Evolutionary conservation across 2,329 filamentous ascomycete genomes (phyloP).

Genomic region (Neofusicoccum sp.): DNA sequence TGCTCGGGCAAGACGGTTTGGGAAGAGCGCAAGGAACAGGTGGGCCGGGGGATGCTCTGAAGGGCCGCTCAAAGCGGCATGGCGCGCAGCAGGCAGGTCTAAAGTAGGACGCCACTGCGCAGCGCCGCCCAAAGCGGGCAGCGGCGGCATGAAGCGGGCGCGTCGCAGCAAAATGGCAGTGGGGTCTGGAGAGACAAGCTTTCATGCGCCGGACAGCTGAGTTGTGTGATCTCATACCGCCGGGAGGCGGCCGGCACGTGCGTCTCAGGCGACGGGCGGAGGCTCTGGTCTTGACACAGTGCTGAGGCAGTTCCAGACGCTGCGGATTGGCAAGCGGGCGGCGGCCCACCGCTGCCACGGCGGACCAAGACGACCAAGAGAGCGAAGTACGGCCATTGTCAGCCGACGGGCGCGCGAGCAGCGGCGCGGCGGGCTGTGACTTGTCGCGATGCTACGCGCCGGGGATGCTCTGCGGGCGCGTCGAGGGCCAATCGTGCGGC

Average conservation of each 20-base stretch:
- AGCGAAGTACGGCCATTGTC: conserved; percentile 7
- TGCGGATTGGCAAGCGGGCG: conserved; percentile 1
- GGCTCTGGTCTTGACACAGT: conserved; percentile 9
- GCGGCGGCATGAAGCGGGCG: conserved; percentile 12
- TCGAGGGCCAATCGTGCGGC: conserved; percentile 1
- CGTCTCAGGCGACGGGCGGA: neutral
- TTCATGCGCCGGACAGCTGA: conserved; percentile 15
- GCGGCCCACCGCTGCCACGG: neutral
- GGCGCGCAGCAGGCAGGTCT: neutral
- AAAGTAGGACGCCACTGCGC: neutral
- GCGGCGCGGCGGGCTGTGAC: neutral
- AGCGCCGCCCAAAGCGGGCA: neutral
- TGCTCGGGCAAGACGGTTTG: conserved; percentile 98
- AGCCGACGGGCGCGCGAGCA: conserved; percentile 1
- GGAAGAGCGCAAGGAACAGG: conserved; percentile 92
- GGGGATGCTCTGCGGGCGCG: conserved; percentile 8
- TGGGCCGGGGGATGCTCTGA: conserved; percentile 87
- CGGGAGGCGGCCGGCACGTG: neutral
- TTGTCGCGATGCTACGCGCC: conserved; percentile 20
- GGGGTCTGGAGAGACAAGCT: conserved; percentile 5
- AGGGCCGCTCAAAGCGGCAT: neutral
- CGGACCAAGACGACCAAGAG: conserved; percentile 11
- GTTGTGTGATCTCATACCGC: neutral
- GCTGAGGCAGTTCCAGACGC: conserved; percentile 9
- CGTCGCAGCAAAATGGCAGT: conserved; percentile 21